Evolutionary conservation across 208 protist species (phyloP).

Genomic region (Wallacemonas sp.): DNA sequence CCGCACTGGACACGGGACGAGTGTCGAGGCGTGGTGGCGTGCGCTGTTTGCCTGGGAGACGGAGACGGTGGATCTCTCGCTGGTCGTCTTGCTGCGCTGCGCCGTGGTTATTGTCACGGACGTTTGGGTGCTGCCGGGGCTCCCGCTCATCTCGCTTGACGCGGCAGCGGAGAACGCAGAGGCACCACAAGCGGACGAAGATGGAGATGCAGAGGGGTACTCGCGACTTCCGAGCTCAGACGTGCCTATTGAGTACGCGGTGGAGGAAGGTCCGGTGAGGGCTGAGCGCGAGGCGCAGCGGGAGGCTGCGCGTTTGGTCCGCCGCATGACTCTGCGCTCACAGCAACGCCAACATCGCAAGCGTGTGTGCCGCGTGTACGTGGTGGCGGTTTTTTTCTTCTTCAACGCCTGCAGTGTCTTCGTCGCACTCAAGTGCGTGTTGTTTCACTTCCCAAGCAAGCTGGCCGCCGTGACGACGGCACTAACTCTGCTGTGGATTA

Average conservation of each 20-base stretch:
- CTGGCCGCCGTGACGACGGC: not conserved
- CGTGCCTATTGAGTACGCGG: not conserved
- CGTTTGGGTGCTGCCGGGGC: not conserved
- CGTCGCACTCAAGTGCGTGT: conserved; percentile 1
- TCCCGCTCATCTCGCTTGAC: not conserved
- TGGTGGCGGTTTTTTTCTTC: not conserved
- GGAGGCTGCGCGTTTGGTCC: not conserved
- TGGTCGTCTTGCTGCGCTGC: not conserved
- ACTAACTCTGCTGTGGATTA: not conserved
- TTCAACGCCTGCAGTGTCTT: conserved; percentile 1
- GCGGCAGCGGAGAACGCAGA: not conserved
- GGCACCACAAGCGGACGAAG: not conserved
- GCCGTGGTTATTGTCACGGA: not conserved
- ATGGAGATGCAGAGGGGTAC: not conserved
- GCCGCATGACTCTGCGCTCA: not conserved
- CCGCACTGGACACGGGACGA: not conserved
- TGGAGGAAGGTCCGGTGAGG: not conserved
- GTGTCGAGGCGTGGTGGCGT: not conserved
- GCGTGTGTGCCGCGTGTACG: not conserved
- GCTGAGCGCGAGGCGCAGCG: not conserved
- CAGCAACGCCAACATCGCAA: not conserved
- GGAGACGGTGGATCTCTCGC: not conserved
- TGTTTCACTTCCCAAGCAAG: conserved; percentile 1
- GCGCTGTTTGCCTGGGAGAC: not conserved
- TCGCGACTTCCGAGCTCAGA: conserved; percentile 2